Conservation (phyloP, 257 asterid species). For the Nicotiana paniculata region DNA sequence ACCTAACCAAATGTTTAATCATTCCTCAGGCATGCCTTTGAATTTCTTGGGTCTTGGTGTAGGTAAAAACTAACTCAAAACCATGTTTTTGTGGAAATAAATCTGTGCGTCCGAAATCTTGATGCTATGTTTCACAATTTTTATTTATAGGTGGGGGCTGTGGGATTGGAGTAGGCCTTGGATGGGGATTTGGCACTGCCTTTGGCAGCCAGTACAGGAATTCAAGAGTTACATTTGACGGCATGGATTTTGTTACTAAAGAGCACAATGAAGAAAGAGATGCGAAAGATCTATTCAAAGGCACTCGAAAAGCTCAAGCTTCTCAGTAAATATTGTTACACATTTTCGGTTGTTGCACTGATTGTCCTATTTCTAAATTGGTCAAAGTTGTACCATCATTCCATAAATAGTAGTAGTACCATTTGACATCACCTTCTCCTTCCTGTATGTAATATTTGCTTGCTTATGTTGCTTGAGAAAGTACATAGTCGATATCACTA, state of each 20-base stretch:
- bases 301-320: conserved; percentile 22
- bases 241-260: conserved; percentile 39
- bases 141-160: conserved; percentile 83
- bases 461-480: neutral
- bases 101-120: neutral
- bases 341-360: neutral
- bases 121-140: neutral
- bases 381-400: neutral
- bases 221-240: conserved; percentile 58
- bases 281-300: conserved; percentile 25
- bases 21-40: conserved; percentile 64
- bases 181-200: conserved; percentile 93
- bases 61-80: conserved; percentile 37
- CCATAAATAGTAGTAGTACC: too few relatives aligned
- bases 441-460: neutral
- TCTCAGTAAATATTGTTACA: conserved; percentile 18
- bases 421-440: neutral
- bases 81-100: neutral
- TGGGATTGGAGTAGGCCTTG: conserved; percentile 86
- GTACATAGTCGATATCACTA: too few relatives aligned
- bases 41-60: conserved; percentile 78
- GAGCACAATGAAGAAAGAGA: conserved; percentile 32
- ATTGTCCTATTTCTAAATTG: neutral
- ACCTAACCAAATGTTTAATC: neutral
- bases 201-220: conserved; percentile 80